Evolutionary conservation across 176 grass and related monocot species (phyloP).

Genomic region (Phoenix dactylifera): DNA sequence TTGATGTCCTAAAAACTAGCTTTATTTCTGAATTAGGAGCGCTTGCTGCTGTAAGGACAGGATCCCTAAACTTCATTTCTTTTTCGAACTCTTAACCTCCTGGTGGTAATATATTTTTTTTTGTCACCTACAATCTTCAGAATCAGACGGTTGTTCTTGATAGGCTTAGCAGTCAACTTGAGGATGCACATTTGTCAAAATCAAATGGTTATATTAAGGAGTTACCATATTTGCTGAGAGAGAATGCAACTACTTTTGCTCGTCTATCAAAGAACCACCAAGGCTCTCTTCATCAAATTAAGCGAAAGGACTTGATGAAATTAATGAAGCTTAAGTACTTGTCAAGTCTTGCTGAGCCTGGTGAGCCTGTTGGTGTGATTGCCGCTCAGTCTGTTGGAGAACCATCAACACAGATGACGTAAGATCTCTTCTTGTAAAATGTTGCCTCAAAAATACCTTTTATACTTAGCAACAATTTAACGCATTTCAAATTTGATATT

Average conservation of each 20-base stretch:
- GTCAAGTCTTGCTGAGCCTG: conserved; percentile 65
- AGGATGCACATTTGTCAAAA: not conserved
- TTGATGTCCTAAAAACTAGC: conserved; percentile 74
- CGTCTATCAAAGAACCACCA: conserved; percentile 12
- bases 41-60: conserved; percentile 57
- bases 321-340: conserved; percentile 59
- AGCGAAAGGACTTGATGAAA: conserved; percentile 35
- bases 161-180: conserved; percentile 20
- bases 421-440: conserved; percentile 21
- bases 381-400: conserved; percentile 93
- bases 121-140: conserved; percentile 26
- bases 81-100: conserved; percentile 5
- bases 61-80: not conserved
- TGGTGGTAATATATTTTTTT: conserved; percentile 21
- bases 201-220: conserved; percentile 33
- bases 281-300: conserved; percentile 18
- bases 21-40: conserved; percentile 58
- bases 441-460: no score
- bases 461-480: no score
- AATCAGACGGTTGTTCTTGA: conserved; percentile 41
- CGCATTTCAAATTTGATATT: no score
- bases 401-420: conserved; percentile 99
- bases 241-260: conserved; percentile 13
- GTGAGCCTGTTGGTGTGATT: conserved; percentile 86
- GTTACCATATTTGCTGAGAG: conserved; percentile 23